phyloP scores from a whole-genome alignment of 352 stramenopile genomes.

The Phytophthora megakarya region DNA sequence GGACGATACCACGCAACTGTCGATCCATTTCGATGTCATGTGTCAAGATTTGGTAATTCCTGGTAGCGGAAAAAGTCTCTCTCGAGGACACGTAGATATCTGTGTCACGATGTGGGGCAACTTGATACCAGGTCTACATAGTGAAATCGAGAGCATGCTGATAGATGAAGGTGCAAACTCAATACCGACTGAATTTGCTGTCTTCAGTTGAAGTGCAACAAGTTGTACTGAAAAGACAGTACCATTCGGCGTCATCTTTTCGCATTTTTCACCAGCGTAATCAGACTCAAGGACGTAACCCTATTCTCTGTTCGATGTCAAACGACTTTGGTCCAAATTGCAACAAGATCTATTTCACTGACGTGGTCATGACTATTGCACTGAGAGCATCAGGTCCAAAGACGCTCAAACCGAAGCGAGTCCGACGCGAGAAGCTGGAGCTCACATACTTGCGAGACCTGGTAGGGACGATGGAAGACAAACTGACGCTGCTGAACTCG shows the following conservation, averaged over 20 bases:
- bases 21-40: neutral
- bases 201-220: too few species aligned
- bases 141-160: slow-evolving; percentile 22
- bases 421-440: slow-evolving; percentile 38
- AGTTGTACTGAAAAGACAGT: neutral
- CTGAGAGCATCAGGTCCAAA: too few species aligned
- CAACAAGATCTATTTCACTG: neutral
- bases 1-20: neutral
- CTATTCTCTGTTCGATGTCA: neutral
- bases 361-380: too few species aligned
- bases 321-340: neutral
- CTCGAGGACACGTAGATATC: neutral
- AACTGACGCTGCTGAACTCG: neutral
- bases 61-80: neutral
- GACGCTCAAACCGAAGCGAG: slow-evolving; percentile 33
- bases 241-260: neutral
- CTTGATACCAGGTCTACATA: neutral
- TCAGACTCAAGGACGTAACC: neutral
- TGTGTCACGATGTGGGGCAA: slow-evolving; percentile 8
- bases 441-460: slow-evolving; percentile 39
- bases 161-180: slow-evolving; percentile 13
- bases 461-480: slow-evolving; percentile 28
- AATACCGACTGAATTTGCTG: too few species aligned
- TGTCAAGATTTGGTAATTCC: neutral
- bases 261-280: neutral